Conservation (phyloP, 441 rosid genomes). For the Erysimum cheiri region DNA sequence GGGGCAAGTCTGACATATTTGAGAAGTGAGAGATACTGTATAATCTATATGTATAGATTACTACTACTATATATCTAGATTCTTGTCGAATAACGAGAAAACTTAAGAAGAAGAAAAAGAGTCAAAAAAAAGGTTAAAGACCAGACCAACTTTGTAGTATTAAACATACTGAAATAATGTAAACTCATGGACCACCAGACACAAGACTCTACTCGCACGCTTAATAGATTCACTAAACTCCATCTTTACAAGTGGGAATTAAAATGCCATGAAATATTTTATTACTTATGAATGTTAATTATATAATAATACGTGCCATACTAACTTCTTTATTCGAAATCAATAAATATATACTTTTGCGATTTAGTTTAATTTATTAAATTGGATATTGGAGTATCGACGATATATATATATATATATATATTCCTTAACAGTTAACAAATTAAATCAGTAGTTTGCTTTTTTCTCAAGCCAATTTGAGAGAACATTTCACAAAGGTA, state of each 20-base stretch:
- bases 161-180: conserved; percentile 2
- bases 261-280: background rate
- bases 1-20: background rate
- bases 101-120: background rate
- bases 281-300: background rate
- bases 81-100: conserved; percentile 8
- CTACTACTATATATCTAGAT: background rate
- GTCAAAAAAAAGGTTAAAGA: conserved; percentile 21
- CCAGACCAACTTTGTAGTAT: conserved; percentile 13
- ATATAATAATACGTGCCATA: background rate
- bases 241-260: conserved; percentile 22
- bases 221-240: conserved; percentile 19
- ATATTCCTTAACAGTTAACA: no score
- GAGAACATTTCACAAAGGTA: conserved; percentile 23
- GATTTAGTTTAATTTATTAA: background rate
- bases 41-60: no score
- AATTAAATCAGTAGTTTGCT: conserved; percentile 19
- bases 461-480: conserved; percentile 20
- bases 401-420: no score
- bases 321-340: conserved; percentile 30
- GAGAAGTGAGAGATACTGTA: background rate
- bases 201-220: conserved; percentile 32
- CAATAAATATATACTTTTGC: conserved; percentile 6
- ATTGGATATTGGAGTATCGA: conserved; percentile 28
- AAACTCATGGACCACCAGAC: conserved; percentile 38